Base-by-base conservation (phyloP, 495 filamentous ascomycete species). In the Staphylotrichum tortipilum region DNA sequence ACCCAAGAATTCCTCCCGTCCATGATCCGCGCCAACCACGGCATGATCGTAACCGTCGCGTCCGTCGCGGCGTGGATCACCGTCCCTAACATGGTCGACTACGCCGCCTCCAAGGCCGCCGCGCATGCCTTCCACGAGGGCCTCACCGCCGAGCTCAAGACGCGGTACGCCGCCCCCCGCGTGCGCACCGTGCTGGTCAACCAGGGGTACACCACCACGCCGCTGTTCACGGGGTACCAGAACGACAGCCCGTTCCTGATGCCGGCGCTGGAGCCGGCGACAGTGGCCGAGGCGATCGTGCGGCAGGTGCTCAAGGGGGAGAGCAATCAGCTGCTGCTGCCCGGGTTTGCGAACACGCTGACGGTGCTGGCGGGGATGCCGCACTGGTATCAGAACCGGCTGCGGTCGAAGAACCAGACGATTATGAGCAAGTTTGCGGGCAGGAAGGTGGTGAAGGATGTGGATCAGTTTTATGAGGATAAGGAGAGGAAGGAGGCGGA, bases 21-120 rank as follows among this genome's bases (percentile, higher is more conserved):
- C 44, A 85, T 88, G 73, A 62, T 84, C 36, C 50, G 64, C 33
- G 39, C 41, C 6, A 81, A 88, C 69, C 84, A 88, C 64, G 85
- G 85, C 45, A 85, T 84, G 74, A 66, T 88, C 14, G 80, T 88
- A 8, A 89, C 84, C 0, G 76, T 89, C 15, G 79, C 84, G n/a
- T 78, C 71, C 17, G 68, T 78, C 42, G 81, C 82, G 0, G 74
- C 75, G 0, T 83, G 78, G 66, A 54, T 79, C 4, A 70, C 75
- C 0, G 71, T 81, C 11, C 79, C 83, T 4, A 74, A 75, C 62
- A 80, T 87, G 76, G 76, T 81, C 18, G 81, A 84, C 60, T 89
- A 89, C 66, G 73, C 69, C 2, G 76, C 79, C 7, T 74, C 73
- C 44, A 89, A 89, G 68, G 79, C 85, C 0, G 85, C 82, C 0